Conservation (phyloP, 768 basidiomycete genomes). For the Ephemerocybe angulata region DNA sequence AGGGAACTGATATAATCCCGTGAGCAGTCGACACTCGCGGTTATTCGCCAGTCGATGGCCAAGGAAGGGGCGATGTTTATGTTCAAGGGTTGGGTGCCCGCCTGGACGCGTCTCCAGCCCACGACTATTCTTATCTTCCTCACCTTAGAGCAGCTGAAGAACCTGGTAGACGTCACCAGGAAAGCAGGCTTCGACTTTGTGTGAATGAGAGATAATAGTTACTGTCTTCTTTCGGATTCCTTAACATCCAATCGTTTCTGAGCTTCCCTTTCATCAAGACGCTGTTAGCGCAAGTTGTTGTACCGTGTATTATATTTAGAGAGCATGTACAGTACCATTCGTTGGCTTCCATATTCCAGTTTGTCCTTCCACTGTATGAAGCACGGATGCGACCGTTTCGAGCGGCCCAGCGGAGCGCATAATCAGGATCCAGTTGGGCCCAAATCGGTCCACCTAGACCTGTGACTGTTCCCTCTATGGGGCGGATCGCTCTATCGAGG, state of each 20-base stretch:
- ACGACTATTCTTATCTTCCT: slow-evolving; percentile 88
- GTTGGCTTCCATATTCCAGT: neutral
- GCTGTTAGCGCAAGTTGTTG: neutral
- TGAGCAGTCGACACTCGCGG: slow-evolving; percentile 61
- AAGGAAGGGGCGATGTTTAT: slow-evolving; percentile 84
- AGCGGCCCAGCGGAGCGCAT: neutral
- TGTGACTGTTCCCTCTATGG: too few species aligned
- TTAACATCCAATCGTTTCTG: too few species aligned
- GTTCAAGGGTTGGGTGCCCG: slow-evolving; percentile 91
- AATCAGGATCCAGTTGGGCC: too few species aligned
- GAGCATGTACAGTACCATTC: neutral
- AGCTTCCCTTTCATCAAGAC: too few species aligned
- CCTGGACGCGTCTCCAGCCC: slow-evolving; percentile 81
- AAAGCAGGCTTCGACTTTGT: slow-evolving; percentile 33
- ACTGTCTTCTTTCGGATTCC: too few species aligned
- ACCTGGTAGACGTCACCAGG: slow-evolving; percentile 59
- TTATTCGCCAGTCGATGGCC: slow-evolving; percentile 64
- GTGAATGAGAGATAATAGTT: slow-evolving; percentile 13
- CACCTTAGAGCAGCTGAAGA: slow-evolving; percentile 79
- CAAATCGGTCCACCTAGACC: too few species aligned
- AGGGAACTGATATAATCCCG: neutral
- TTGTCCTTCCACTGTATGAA: neutral
- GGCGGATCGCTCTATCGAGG: too few species aligned
- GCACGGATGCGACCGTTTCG: neutral
- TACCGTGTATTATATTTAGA: neutral